phyloP scores from a whole-genome alignment of 2,329 filamentous ascomycete species.

The Oidium heveae region DNA sequence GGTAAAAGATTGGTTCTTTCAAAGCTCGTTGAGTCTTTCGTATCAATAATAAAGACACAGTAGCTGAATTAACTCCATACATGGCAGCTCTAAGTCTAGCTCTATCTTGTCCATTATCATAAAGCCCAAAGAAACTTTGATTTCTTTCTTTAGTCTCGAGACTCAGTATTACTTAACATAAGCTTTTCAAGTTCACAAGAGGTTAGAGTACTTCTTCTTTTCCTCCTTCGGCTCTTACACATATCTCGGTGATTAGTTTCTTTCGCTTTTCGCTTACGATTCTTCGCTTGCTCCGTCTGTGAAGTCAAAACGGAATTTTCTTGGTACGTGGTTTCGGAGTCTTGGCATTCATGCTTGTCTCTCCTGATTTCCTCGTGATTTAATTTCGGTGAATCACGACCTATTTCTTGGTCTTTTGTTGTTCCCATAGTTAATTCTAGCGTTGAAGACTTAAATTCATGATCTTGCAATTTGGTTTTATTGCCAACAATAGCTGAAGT shows the following conservation, averaged over 20 bases:
- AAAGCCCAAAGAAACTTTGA: no score
- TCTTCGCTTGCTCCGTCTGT: not conserved
- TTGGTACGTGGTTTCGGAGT: not conserved
- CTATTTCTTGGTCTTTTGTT: not conserved
- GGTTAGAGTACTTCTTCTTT: conserved; percentile 49
- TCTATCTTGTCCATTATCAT: no score
- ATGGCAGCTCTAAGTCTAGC: no score
- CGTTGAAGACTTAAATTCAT: not conserved
- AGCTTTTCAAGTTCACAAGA: conserved; percentile 39
- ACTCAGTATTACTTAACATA: no score
- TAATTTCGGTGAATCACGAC: not conserved
- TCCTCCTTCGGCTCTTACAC: conserved; percentile 21
- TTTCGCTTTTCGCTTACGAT: conserved; percentile 19
- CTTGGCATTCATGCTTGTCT: conserved; percentile 2
- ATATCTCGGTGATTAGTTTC: conserved; percentile 10
- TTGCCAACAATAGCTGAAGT: not conserved
- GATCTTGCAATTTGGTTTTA: not conserved
- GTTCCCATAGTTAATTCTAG: not conserved
- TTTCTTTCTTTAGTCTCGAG: no score
- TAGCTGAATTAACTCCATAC: no score
- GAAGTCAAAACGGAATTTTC: no score
- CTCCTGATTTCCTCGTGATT: not conserved
- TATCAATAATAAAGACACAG: no score
- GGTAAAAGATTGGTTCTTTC: no score
- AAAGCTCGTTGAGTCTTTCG: no score